Evolutionary conservation across 176 grass and related monocot genomes (phyloP).

Genomic region (Bolboschoenus planiculmis): DNA sequence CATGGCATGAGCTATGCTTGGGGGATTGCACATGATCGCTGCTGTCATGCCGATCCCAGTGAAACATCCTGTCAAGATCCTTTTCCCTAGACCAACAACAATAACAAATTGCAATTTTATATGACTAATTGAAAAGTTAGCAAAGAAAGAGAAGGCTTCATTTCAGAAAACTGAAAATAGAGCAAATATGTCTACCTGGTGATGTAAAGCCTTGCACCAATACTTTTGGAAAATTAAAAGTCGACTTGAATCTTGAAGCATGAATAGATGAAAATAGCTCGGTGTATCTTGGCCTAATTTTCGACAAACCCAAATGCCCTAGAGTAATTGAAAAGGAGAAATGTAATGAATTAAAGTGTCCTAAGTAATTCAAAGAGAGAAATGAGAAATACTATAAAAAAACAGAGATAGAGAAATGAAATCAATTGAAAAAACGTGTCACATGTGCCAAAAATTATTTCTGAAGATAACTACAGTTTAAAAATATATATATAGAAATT

Average conservation of each 20-base stretch:
- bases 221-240: background rate
- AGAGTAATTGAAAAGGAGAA: background rate
- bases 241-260: background rate
- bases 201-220: background rate
- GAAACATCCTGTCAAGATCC: constrained; percentile 32
- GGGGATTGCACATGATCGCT: constrained; percentile 28
- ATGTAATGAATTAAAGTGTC: background rate
- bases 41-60: constrained; percentile 20
- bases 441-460: background rate
- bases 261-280: background rate
- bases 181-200: background rate
- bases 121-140: background rate
- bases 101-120: background rate
- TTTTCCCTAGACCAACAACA: constrained; percentile 26
- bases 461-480: background rate
- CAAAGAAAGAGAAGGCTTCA: background rate
- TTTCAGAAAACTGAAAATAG: background rate
- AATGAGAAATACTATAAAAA: too few species aligned
- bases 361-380: too few species aligned
- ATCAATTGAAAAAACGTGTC: too few species aligned
- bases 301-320: constrained; percentile 8
- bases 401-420: background rate
- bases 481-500: background rate
- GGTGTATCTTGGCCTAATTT: background rate
- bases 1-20: constrained; percentile 33